Evolutionary conservation across 768 basidiomycete species (phyloP).

Genomic region (Lepiota venenata): DNA sequence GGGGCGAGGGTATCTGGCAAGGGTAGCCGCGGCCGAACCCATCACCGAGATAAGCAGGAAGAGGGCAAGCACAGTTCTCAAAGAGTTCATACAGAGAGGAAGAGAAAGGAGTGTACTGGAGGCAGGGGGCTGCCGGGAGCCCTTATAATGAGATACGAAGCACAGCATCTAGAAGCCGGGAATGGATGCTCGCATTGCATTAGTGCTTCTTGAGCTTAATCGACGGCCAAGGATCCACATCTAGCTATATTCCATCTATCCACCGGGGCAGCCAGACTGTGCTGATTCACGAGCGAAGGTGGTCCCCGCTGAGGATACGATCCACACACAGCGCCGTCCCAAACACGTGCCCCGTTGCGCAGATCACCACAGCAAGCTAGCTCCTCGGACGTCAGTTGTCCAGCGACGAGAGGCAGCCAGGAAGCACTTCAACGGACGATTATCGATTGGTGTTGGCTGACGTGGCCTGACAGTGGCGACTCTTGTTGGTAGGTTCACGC

Average conservation of each 20-base stretch:
- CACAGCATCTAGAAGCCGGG: neutral
- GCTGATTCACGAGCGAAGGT: neutral
- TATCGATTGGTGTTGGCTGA: neutral
- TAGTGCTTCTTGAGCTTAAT: slow-evolving; percentile 4
- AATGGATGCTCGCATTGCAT: slow-evolving; percentile 4
- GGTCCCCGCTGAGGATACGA: neutral
- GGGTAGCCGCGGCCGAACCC: slow-evolving; percentile 16
- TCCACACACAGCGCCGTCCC: neutral
- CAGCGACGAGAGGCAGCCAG: neutral
- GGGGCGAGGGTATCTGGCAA: slow-evolving; percentile 13
- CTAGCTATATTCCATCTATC: neutral
- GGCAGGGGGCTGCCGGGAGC: slow-evolving; percentile 3
- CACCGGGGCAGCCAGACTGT: neutral
- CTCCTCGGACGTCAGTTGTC: slow-evolving; percentile 18
- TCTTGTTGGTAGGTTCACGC: slow-evolving; percentile 14
- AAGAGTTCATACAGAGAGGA: slow-evolving; percentile 12
- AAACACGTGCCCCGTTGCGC: slow-evolving; percentile 20
- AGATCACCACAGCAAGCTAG: slow-evolving; percentile 20
- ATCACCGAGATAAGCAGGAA: slow-evolving; percentile 16
- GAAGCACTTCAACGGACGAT: neutral
- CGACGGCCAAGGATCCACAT: slow-evolving; percentile 6
- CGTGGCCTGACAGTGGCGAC: neutral
- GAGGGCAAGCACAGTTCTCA: slow-evolving; percentile 12
- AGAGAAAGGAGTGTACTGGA: slow-evolving; percentile 1
- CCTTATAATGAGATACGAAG: neutral